Conservation (phyloP, 192 early-diverging fungal species). For the Pilobolus umbonatus region DNA sequence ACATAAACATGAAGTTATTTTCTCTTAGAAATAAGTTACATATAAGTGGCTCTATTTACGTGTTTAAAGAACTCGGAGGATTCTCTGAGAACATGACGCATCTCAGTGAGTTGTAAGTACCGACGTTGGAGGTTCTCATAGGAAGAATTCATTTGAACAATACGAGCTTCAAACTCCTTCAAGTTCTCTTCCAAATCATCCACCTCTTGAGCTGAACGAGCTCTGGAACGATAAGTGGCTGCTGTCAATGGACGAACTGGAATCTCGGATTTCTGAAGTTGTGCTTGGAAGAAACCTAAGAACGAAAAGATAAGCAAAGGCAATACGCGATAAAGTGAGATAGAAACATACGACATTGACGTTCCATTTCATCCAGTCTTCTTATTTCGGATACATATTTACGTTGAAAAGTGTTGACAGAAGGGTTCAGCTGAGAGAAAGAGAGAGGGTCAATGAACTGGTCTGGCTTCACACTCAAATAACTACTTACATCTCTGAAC, state of each 20-base stretch:
- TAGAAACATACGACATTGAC: conserved; percentile 77
- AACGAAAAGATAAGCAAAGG: conserved; percentile 4
- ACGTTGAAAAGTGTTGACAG: conserved; percentile 95
- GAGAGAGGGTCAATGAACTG: not conserved
- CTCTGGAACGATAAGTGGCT: conserved; percentile 47
- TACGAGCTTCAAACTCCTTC: conserved; percentile 73
- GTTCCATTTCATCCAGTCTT: conserved; percentile 95
- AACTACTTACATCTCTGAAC: conserved; percentile 79
- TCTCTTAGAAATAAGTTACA: too few species aligned
- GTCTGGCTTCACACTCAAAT: not conserved
- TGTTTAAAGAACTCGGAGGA: conserved; percentile 78
- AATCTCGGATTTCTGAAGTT: conserved; percentile 78
- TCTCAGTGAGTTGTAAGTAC: conserved; percentile 85
- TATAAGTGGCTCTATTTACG: conserved; percentile 35
- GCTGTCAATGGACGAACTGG: conserved; percentile 42
- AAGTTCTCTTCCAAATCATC: conserved; percentile 88
- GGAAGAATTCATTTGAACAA: conserved; percentile 81
- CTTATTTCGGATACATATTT: conserved; percentile 94
- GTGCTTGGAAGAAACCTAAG: conserved; percentile 74
- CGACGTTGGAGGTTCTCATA: conserved; percentile 85
- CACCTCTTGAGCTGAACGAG: conserved; percentile 83
- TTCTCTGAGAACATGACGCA: conserved; percentile 85
- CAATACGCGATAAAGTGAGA: too few species aligned
- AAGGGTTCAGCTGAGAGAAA: conserved; percentile 71
- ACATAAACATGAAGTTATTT: too few species aligned